Evolutionary conservation across 2,329 filamentous ascomycete genomes (phyloP).

Genomic region (Exophiala sp.): DNA sequence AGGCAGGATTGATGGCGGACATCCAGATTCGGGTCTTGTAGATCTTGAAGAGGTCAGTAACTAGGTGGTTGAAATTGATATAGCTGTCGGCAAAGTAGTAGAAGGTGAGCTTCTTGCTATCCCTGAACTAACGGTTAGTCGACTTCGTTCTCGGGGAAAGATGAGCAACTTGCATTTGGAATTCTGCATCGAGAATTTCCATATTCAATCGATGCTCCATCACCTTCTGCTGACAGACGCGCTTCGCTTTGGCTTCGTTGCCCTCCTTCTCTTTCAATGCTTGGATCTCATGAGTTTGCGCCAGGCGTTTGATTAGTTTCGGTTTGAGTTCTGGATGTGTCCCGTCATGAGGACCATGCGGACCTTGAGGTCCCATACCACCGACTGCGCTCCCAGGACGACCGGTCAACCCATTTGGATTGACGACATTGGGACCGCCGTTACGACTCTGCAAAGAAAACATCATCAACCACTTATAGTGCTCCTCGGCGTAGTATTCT

Average conservation of each 20-base stretch:
- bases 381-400: conserved; percentile 69
- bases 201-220: conserved; percentile 91
- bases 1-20: conserved; percentile 97
- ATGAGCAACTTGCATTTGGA: conserved; percentile 77
- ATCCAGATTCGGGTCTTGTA: conserved; percentile 99
- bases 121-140: conserved; percentile 54
- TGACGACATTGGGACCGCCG: conserved; percentile 40
- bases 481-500: conserved; percentile 87
- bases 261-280: conserved; percentile 92
- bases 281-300: conserved; percentile 85
- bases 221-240: conserved; percentile 94
- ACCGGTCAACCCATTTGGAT: conserved; percentile 55
- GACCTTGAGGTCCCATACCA: conserved; percentile 71
- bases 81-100: conserved; percentile 98
- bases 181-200: conserved; percentile 98
- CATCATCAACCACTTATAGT: conserved; percentile 99
- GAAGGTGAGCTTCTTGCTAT: conserved; percentile 98
- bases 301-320: conserved; percentile 93
- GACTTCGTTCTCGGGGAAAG: background rate
- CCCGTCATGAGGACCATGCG: conserved; percentile 70
- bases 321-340: conserved; percentile 77
- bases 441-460: conserved; percentile 73
- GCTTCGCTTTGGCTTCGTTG: conserved; percentile 94
- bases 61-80: conserved; percentile 94
- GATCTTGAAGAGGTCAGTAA: conserved; percentile 97